Evolutionary conservation across 768 basidiomycete species (phyloP), one percentile per base, ranked within the genome.

Genomic region (Podaxis rugospora): DNA sequence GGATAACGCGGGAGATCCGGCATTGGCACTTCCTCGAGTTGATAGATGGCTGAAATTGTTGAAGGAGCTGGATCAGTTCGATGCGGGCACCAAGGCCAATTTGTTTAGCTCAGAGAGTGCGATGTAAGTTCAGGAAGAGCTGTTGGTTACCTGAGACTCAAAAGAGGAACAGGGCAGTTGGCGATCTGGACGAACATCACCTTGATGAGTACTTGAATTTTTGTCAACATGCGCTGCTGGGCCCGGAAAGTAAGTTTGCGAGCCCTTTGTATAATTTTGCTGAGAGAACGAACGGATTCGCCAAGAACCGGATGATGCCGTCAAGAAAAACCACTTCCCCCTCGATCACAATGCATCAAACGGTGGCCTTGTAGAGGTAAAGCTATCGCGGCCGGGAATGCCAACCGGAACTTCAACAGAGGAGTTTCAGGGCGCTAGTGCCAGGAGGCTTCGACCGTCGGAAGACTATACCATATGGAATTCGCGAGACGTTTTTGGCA

Each of bases 201-300:
- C 69, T 90, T 55, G 90, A 92, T 65, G 77, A 78, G 28, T 92
- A 90, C 68, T 71, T 92, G 42, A 72, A 70, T 23, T 90, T 92
- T 64, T 89, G 88, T 68, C 80, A 85, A 67, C 74, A 70, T 32
- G 83, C 82, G 25, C 66, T 92, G 63, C 58, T 80, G 7, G 73
- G 72, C 32, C 60, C 66, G 55, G 70, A 71, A 35, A 71, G 71
- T 50, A 35, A 55, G 58, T 27, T 21, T 44, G 37, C 42, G 14
- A 23, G 49, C 40, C 16, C 5, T 39, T 39, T 14, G 28, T 39
- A 55, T 13, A 14, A n/a, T 23, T 49, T 39, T 21, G 16, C 14
- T 51, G 42, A 32, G 11, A 44, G 50, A 49, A 28, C 10, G 36
- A 49, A 39, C 27, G 25, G 23, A 42, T 37, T 36, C 23, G 14